Evolutionary conservation across 1,284 basidiomycete species (phyloP).

Genomic region (Fomitopsis pinicola): DNA sequence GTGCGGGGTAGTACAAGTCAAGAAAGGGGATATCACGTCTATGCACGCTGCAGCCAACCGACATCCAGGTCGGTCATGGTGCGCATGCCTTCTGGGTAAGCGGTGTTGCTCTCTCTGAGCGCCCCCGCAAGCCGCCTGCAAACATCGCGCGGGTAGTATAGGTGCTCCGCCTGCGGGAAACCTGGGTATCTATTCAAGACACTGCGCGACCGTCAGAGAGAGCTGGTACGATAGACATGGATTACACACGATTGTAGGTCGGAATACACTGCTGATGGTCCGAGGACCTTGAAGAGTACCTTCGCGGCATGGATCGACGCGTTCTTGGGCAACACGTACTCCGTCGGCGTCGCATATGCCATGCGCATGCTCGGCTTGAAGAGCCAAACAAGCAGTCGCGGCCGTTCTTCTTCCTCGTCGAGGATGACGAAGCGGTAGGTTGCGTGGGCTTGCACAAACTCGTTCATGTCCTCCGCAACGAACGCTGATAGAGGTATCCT

Average conservation of each 20-base stretch:
- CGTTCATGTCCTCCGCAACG: conserved; percentile 82
- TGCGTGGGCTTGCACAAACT: conserved; percentile 84
- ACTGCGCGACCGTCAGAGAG: conserved; percentile 27
- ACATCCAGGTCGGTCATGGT: conserved; percentile 76
- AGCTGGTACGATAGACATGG: background rate
- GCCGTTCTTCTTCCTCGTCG: conserved; percentile 78
- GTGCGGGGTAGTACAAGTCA: background rate
- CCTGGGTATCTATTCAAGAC: conserved; percentile 66
- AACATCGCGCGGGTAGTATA: conserved; percentile 70
- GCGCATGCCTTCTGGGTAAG: conserved; percentile 70
- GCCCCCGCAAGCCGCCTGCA: conserved; percentile 64
- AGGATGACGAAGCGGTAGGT: conserved; percentile 83
- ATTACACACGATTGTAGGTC: conserved; percentile 55
- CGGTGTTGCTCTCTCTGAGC: conserved; percentile 67
- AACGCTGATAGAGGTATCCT: conserved; percentile 78
- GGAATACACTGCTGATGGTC: conserved; percentile 43
- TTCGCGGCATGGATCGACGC: conserved; percentile 67
- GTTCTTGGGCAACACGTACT: conserved; percentile 56
- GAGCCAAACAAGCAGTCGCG: conserved; percentile 81
- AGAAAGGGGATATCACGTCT: conserved; percentile 1
- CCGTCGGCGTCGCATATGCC: conserved; percentile 57
- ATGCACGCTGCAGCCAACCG: conserved; percentile 60
- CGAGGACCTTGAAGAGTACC: conserved; percentile 70
- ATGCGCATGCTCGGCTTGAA: conserved; percentile 85
- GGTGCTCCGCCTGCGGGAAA: conserved; percentile 79